Conservation (phyloP, 208 protist genomes). For the Zelonia costaricensis region DNA sequence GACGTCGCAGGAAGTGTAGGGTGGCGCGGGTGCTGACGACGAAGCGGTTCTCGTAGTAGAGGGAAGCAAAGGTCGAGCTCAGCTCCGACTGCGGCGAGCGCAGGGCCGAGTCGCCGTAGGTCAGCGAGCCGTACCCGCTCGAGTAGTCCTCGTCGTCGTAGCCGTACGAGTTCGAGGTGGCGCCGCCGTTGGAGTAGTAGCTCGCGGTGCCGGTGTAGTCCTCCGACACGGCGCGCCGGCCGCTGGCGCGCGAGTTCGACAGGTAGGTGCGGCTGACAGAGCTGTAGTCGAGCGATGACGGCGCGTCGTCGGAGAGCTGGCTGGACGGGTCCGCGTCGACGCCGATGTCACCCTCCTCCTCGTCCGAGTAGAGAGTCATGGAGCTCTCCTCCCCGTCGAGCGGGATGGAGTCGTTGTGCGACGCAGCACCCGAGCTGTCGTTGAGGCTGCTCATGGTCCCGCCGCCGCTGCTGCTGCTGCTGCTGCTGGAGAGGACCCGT, state of each 20-base stretch:
- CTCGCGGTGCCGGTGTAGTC: slow-evolving; percentile 24
- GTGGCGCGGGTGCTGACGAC: slow-evolving; percentile 29
- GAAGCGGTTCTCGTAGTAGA: slow-evolving; percentile 74
- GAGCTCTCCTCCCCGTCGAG: slow-evolving; percentile 40
- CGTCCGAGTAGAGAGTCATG: slow-evolving; percentile 37
- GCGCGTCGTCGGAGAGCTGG: slow-evolving; percentile 11
- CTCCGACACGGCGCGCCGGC: slow-evolving; percentile 6
- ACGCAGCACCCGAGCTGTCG: slow-evolving; percentile 46
- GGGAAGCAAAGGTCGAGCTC: slow-evolving; percentile 81
- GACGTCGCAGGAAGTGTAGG: slow-evolving; percentile 53
- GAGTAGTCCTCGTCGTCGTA: slow-evolving; percentile 39
- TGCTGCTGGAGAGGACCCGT: too few species aligned
- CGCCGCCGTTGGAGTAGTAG: slow-evolving; percentile 28
- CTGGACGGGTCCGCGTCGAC: slow-evolving; percentile 17
- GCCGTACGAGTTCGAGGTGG: slow-evolving; percentile 19
- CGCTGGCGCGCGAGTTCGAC: slow-evolving; percentile 14
- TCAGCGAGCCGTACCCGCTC: slow-evolving; percentile 35
- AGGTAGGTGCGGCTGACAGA: slow-evolving; percentile 32
- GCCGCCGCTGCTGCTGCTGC: too few species aligned
- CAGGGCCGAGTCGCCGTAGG: slow-evolving; percentile 51
- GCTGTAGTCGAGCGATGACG: slow-evolving; percentile 31
- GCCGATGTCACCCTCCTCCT: slow-evolving; percentile 18
- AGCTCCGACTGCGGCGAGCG: slow-evolving; percentile 71
- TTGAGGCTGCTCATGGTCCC: slow-evolving; percentile 80
- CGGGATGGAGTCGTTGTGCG: slow-evolving; percentile 57